Base-by-base conservation (phyloP, 2,329 filamentous ascomycete species). In the Aureobasidium mangrovei region DNA sequence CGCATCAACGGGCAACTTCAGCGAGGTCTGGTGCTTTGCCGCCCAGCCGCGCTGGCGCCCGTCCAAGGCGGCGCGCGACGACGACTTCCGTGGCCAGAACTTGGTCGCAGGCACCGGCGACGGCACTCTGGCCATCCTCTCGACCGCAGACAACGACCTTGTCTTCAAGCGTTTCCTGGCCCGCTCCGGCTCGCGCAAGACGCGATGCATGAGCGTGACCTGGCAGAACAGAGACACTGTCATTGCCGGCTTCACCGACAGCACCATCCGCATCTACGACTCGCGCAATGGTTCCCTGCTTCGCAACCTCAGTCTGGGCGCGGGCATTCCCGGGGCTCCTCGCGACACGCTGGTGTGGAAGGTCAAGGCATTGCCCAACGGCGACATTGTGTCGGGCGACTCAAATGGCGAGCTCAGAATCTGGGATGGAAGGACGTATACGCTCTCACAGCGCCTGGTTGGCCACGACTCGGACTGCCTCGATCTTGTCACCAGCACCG, bases 21-120 rank as follows among this genome's bases (percentile, higher is more conserved):
- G 90, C 60, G 91, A 96, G 65, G 91, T 97, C 58, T 98, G 93
- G 93, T 97, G 91, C 71, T 80, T 98, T 63, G 88, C 88, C 56
- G 87, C 85, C 10, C 91, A 96, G 71, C 93, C 91, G 3, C 74
- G 76, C 60, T 72, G 71, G 67, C 71, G 74, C 56, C 57, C 67
- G 9, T 43, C 44, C 41, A 61, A 61, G 56, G 55, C 49, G 3
- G 27, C 56, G 40, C 56, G 48, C 12, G 32, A 42, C 27, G 63
- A 64, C 8, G 62, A 63, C 31, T 62, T 64, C 56, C 46, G 58
- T 8, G 65, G 67, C 48, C 74, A 72, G 69, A 85, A 88, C 65
- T 77, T 98, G 39, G 85, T 95, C 9, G 86, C 84, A 52, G 93
- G 93, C 10, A 97, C 91, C 60, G 90, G 89, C 28, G 91, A 97